phyloP scores from a whole-genome alignment of 2,329 filamentous ascomycete genomes.

The Remersonia thermophila region DNA sequence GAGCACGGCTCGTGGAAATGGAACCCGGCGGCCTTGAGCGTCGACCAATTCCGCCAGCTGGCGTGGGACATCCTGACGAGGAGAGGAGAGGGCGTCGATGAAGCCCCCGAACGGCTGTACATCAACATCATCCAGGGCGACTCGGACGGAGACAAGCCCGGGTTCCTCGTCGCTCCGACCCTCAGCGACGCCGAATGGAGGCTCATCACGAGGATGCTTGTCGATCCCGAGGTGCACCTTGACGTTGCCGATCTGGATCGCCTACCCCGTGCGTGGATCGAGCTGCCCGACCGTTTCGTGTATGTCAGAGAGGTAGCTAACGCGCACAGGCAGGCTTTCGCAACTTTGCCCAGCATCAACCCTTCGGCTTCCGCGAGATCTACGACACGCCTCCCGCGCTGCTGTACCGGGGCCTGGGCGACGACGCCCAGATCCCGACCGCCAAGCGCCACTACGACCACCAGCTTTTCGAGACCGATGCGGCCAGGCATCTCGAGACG shows the following conservation, averaged over 20 bases:
- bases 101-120: not conserved
- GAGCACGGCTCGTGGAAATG: not conserved
- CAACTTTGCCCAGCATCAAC: slow-evolving; percentile 1
- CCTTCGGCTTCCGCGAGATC: slow-evolving; percentile 14
- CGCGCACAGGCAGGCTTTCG: slow-evolving; percentile 3
- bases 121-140: slow-evolving; percentile 5
- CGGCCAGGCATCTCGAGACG: slow-evolving; percentile 4
- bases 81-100: not conserved
- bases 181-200: slow-evolving; percentile 11
- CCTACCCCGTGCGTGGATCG: slow-evolving; percentile 1
- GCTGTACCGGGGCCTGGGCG: slow-evolving; percentile 2
- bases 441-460: slow-evolving; percentile 9
- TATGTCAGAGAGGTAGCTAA: not conserved
- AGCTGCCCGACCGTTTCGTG: no score
- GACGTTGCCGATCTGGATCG: not conserved
- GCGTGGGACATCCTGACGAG: not conserved
- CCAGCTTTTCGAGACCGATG: slow-evolving; percentile 5
- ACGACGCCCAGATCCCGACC: not conserved
- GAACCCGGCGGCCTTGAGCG: not conserved
- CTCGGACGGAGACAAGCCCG: slow-evolving; percentile 2
- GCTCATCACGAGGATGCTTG: slow-evolving; percentile 9
- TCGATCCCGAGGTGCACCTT: slow-evolving; percentile 8
- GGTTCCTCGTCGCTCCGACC: slow-evolving; percentile 6
- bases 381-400: slow-evolving; percentile 3
- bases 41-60: slow-evolving; percentile 3